Evolutionary conservation across 352 stramenopile genomes (phyloP).

Genomic region (Phytopythium helicoides): DNA sequence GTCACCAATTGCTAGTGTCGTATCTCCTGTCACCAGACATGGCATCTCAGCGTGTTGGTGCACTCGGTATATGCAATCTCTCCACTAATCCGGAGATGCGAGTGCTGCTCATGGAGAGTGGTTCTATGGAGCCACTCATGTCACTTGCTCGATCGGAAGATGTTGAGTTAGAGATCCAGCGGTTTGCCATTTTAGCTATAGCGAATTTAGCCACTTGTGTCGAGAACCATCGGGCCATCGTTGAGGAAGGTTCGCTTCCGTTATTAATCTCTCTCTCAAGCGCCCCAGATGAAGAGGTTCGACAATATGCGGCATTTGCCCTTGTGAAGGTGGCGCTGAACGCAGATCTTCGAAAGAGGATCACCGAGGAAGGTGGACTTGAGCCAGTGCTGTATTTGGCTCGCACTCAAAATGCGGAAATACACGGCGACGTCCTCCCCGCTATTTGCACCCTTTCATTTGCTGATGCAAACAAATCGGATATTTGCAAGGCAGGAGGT

Average conservation of each 20-base stretch:
- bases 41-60: slow-evolving; percentile 90
- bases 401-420: slow-evolving; percentile 88
- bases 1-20: slow-evolving; percentile 94
- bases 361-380: slow-evolving; percentile 94
- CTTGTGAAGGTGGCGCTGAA: slow-evolving; percentile 96
- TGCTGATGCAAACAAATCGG: slow-evolving; percentile 91
- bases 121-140: slow-evolving; percentile 94
- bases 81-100: slow-evolving; percentile 90
- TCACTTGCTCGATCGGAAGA: slow-evolving; percentile 93
- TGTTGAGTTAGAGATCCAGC: slow-evolving; percentile 95
- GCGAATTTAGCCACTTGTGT: slow-evolving; percentile 94
- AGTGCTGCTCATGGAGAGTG: slow-evolving; percentile 91
- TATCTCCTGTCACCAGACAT: slow-evolving; percentile 95
- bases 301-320: slow-evolving; percentile 95
- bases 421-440: slow-evolving; percentile 91
- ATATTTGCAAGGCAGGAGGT: slow-evolving; percentile 94
- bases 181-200: slow-evolving; percentile 91
- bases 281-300: slow-evolving; percentile 91
- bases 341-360: slow-evolving; percentile 90
- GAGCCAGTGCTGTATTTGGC: slow-evolving; percentile 96
- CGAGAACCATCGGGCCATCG: slow-evolving; percentile 92
- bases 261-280: slow-evolving; percentile 95
- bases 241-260: slow-evolving; percentile 92
- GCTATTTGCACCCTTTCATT: slow-evolving; percentile 93
- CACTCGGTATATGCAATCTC: slow-evolving; percentile 95